Evolutionary conservation across 2,329 filamentous ascomycete genomes (phyloP), one percentile per base, ranked within the genome.

Genomic region (Amesomyces nigricolor): DNA sequence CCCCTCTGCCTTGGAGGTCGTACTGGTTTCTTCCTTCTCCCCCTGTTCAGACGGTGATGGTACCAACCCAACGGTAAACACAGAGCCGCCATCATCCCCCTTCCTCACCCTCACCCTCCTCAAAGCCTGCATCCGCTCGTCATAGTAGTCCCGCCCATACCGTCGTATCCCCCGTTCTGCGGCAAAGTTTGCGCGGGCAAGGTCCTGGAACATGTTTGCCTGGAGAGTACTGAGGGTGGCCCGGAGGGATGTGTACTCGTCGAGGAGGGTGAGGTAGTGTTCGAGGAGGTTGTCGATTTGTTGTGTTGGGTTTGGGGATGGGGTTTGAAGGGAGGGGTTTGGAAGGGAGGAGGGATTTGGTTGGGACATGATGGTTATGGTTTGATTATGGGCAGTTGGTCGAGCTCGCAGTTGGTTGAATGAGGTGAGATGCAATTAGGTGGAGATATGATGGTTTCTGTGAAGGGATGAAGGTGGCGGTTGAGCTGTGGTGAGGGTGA

Each of bases 131-230:
- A 89, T 89, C 46, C 88, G 79, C 61, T 83, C 79, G 68, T 91
- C 87, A 66, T 88, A 92, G 65, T 81, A 79, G 63, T 89, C 85
- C 60, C 75, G 78, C 3, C 87, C 87, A 66, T 87, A 91, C 42
- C 46, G 32, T 82, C 58, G 76, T 58, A 82, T 68, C 32, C 84
- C 80, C 11, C 80, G 74, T 65, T 82, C 76, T n/a, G 81, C 82
- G 29, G 80, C 74, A 70, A 89, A 91, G 71, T 91, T 90, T 58
- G 88, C 88, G 55, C 87, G 80, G n/a, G 88, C 85, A 40, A 91
- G 75, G 61, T 75, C 72, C 54, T 80, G 78, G 65, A 76, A 81
- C 60, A 87, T 77, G 50, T 72, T 71, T 17, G 78, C 72, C 60
- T 89, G 79, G 17, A 80, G 11, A 68, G 43, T 75, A 19, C 17